Conservation (phyloP, 1,139 yeast genomes). For the Kodamaea derodonti region DNA sequence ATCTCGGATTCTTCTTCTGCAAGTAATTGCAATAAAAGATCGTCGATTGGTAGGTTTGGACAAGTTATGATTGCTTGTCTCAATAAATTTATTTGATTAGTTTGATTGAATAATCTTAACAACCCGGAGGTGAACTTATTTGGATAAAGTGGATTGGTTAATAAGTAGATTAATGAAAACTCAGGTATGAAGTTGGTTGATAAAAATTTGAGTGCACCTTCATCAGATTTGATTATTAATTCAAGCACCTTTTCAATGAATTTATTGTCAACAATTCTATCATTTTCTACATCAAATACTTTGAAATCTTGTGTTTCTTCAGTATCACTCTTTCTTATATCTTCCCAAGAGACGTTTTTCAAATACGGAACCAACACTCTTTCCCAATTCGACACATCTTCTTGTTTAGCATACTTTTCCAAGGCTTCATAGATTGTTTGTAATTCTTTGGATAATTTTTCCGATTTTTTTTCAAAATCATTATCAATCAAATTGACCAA, state of each 20-base stretch:
- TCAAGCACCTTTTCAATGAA: conserved; percentile 50
- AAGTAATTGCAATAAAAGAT: conserved; percentile 55
- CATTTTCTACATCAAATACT: conserved; percentile 61
- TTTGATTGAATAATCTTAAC: conserved; percentile 39
- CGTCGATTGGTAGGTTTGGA: conserved; percentile 61
- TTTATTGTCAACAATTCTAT: conserved; percentile 60
- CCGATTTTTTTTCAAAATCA: conserved; percentile 18
- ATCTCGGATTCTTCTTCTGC: conserved; percentile 57
- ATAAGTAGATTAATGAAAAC: conserved; percentile 60
- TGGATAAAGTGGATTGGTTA: conserved; percentile 88
- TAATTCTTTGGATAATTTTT: conserved; percentile 18
- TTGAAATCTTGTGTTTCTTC: conserved; percentile 22
- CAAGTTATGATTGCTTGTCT: conserved; percentile 82
- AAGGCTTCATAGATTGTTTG: conserved; percentile 22
- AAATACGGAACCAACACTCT: conserved; percentile 30
- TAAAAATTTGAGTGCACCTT: conserved; percentile 11
- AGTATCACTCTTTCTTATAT: conserved; percentile 17
- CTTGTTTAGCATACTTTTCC: conserved; percentile 14
- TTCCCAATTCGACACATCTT: conserved; percentile 28
- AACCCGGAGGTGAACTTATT: conserved; percentile 52
- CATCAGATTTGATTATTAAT: conserved; percentile 32
- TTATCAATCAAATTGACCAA: conserved; percentile 18
- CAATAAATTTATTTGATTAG: conserved; percentile 54
- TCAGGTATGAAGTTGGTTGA: conserved; percentile 46
- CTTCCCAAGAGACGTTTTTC: conserved; percentile 27